These are phyloP conservation scores for Naganishia sp. DNA, from an alignment of 1,284 basidiomycete genomes.

Conservation along the genomic window DNA sequence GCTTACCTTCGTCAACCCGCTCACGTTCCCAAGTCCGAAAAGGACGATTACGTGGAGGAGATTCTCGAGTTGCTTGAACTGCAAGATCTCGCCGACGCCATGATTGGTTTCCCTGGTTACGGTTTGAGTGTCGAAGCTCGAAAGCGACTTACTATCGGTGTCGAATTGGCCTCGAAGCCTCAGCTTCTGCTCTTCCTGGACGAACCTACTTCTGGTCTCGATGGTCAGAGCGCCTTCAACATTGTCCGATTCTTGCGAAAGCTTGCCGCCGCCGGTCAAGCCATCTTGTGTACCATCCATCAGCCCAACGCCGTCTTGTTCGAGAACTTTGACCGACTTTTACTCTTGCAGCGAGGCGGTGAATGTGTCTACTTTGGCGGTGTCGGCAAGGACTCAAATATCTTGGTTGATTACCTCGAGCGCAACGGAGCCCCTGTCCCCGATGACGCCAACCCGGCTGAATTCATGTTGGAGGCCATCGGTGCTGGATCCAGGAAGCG, in stretches of 20 bases:
- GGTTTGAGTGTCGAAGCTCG: slow-evolving; percentile 60
- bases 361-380: slow-evolving; percentile 58
- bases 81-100: slow-evolving; percentile 58
- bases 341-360: slow-evolving; percentile 56
- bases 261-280: slow-evolving; percentile 74
- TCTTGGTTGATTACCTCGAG: slow-evolving; percentile 60
- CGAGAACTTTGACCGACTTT: slow-evolving; percentile 60
- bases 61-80: slow-evolving; percentile 59
- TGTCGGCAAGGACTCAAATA: slow-evolving; percentile 58
- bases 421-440: slow-evolving; percentile 59
- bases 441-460: slow-evolving; percentile 59
- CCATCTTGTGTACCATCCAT: slow-evolving; percentile 54
- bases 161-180: slow-evolving; percentile 64
- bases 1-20: slow-evolving; percentile 62
- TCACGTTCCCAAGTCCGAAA: slow-evolving; percentile 57
- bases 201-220: slow-evolving; percentile 59
- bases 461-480: slow-evolving; percentile 62
- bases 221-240: slow-evolving; percentile 58
- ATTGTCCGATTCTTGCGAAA: slow-evolving; percentile 59
- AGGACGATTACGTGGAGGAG: slow-evolving; percentile 60
- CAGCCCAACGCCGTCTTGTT: slow-evolving; percentile 60
- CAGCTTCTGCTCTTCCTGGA: slow-evolving; percentile 61
- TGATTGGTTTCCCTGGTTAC: slow-evolving; percentile 56
- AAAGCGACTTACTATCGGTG: slow-evolving; percentile 64
- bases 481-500: slow-evolving; percentile 69